Percentiles rank a stretch among this genome's conserved stretches.
phyloP scores from a whole-genome alignment of 2,329 filamentous ascomycete species.

The Stachybotrys chartarum region DNA sequence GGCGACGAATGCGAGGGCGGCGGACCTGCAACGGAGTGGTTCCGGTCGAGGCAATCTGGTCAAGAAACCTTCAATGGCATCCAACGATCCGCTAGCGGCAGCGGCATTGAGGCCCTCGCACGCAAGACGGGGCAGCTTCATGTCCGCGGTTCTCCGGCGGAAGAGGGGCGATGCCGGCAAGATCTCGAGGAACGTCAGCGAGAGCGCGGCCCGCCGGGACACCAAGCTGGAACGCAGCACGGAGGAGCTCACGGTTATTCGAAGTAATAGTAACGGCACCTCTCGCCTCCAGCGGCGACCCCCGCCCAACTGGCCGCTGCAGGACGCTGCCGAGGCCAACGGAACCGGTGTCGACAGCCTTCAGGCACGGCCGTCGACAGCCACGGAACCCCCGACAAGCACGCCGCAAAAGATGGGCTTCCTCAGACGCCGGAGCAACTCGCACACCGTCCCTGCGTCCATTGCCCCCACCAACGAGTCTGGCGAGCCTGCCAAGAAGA shows the following conservation, averaged over 20 bases:
- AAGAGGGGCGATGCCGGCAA: conserved; percentile 45
- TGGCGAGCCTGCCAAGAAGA: conserved; percentile 37
- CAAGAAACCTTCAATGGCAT: conserved; percentile 11
- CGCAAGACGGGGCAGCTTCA: conserved; percentile 41
- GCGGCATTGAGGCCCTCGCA: conserved; percentile 17
- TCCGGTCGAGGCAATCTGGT: conserved; percentile 32
- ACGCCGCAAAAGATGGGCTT: conserved; percentile 18
- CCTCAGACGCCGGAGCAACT: conserved; percentile 29
- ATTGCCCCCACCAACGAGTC: conserved; percentile 3
- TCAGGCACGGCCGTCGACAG: conserved; percentile 13
- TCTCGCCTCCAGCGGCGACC: conserved; percentile 18
- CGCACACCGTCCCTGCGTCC: conserved; percentile 18
- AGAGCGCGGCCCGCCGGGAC: conserved; percentile 55
- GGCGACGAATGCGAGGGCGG: conserved; percentile 7
- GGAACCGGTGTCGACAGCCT: conserved; percentile 5
- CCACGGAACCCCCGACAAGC: conserved; percentile 15
- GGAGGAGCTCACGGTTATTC: conserved; percentile 43
- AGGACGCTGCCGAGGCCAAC: conserved; percentile 19
- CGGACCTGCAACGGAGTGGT: conserved; percentile 30
- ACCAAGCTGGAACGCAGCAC: conserved; percentile 53
- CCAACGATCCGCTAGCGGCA: conserved; percentile 9
- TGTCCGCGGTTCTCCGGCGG: conserved; percentile 53
- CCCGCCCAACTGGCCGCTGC: conserved; percentile 24
- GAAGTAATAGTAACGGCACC: conserved; percentile 19
- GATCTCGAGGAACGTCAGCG: conserved; percentile 45